Conservation (phyloP, 441 rosid species). For the Bruguiera hainesii region DNA sequence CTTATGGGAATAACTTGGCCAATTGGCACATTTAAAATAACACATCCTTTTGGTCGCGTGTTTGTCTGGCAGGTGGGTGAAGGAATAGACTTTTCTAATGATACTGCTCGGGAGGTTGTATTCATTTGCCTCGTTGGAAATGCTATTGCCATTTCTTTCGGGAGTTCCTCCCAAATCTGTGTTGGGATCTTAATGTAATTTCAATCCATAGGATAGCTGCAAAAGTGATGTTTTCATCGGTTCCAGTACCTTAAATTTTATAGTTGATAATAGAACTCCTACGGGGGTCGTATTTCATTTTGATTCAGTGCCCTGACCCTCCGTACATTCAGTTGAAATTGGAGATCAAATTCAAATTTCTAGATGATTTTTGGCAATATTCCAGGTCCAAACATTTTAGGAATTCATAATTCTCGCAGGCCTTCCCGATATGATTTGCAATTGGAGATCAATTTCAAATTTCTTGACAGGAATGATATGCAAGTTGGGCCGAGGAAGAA, state of each 20-base stretch:
- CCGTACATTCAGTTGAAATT: background rate
- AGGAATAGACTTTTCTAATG: constrained; percentile 95
- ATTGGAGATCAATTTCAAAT: constrained; percentile 26
- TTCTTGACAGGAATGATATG: constrained; percentile 60
- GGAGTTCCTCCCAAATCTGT: background rate
- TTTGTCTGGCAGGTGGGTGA: constrained; percentile 77
- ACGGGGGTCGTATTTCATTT: background rate
- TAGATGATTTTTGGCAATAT: constrained; percentile 33
- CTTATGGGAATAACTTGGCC: background rate
- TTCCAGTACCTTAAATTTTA: background rate
- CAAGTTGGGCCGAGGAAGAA: constrained; percentile 82
- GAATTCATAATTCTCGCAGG: constrained; percentile 23
- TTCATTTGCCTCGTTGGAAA: constrained; percentile 41
- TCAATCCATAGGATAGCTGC: constrained; percentile 8
- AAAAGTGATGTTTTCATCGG: background rate
- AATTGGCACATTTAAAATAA: background rate
- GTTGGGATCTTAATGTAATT: constrained; percentile 10
- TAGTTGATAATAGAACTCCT: background rate
- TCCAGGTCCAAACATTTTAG: constrained; percentile 96
- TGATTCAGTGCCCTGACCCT: background rate
- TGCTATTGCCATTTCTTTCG: constrained; percentile 8
- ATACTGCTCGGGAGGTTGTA: constrained; percentile 96
- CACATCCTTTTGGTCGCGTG: background rate
- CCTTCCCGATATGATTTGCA: constrained; percentile 1
- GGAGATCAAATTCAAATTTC: too few species aligned